phyloP scores from a whole-genome alignment of 306 rosid genomes.

The Acacia acuminata region DNA sequence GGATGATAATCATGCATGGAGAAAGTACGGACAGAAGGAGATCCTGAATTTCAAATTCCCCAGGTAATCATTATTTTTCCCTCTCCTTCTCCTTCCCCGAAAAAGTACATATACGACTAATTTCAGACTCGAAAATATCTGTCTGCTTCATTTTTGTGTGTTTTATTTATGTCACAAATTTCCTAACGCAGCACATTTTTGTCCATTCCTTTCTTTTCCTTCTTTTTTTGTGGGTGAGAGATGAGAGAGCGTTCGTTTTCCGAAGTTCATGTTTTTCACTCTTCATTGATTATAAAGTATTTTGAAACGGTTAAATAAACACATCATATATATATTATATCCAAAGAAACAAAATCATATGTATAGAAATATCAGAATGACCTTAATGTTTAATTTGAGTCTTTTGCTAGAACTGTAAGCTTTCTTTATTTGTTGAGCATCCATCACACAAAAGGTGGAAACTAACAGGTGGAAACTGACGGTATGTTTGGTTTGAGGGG shows the following conservation, averaged over 20 bases:
- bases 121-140: neutral
- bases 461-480: too few relatives aligned
- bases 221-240: neutral
- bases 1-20: conserved; percentile 74
- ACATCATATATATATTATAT: neutral
- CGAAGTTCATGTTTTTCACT: neutral
- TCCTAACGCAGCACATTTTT: neutral
- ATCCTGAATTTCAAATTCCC: conserved; percentile 74
- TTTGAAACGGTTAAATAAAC: neutral
- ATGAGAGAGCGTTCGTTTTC: neutral
- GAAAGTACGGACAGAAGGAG: conserved; percentile 89
- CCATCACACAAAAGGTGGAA: neutral
- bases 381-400: neutral
- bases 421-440: neutral
- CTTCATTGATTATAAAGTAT: neutral
- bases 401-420: neutral
- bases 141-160: neutral
- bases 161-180: neutral
- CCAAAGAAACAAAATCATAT: neutral
- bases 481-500: too few relatives aligned
- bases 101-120: neutral
- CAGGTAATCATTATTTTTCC: conserved; percentile 50
- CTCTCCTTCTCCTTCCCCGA: neutral
- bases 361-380: neutral
- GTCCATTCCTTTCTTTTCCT: neutral